Percentiles rank a stretch among this genome's conserved stretches.
These are phyloP conservation scores for Rhizopus delemar DNA, from an alignment of 371 early-diverging fungal genomes.

Conservation along the genomic window DNA sequence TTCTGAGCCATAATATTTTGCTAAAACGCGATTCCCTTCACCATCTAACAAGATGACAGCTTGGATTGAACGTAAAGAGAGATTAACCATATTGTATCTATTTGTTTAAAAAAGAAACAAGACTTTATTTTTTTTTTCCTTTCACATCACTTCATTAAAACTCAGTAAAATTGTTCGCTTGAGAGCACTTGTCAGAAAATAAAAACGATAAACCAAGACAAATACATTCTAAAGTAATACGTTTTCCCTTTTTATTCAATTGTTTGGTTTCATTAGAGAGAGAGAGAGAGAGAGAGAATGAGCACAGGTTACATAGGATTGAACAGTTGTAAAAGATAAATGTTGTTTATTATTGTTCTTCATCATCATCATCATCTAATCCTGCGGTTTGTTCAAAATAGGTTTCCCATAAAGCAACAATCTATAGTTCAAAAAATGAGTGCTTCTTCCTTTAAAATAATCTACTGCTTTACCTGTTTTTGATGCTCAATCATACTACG, in stretches of 20 bases:
- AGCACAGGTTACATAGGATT: too few species aligned
- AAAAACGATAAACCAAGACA: too few species aligned
- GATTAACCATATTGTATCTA: conserved; percentile 66
- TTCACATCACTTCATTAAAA: not conserved
- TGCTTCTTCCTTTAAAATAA: not conserved
- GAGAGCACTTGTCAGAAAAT: too few species aligned
- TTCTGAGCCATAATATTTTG: conserved; percentile 85
- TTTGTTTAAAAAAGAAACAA: not conserved
- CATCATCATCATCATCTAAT: conserved; percentile 28
- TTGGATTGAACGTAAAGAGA: conserved; percentile 81
- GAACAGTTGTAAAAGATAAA: too few species aligned
- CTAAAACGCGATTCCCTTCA: conserved; percentile 89
- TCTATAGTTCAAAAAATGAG: conserved; percentile 18
- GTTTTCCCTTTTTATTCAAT: too few species aligned
- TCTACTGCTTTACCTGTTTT: conserved; percentile 59
- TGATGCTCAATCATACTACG: conserved; percentile 81
- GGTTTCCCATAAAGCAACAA: conserved; percentile 70
- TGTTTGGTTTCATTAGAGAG: too few species aligned
- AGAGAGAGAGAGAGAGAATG: too few species aligned
- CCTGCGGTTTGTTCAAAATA: conserved; percentile 58
- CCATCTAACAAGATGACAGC: conserved; percentile 90
- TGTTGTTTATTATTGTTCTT: not conserved
- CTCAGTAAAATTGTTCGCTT: too few species aligned
- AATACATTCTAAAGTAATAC: too few species aligned
- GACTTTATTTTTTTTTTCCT: not conserved